Evolutionary conservation across 192 early-diverging fungal species (phyloP), one percentile per base, ranked within the genome.

Genomic region (Bifiguratus adelaidae): DNA sequence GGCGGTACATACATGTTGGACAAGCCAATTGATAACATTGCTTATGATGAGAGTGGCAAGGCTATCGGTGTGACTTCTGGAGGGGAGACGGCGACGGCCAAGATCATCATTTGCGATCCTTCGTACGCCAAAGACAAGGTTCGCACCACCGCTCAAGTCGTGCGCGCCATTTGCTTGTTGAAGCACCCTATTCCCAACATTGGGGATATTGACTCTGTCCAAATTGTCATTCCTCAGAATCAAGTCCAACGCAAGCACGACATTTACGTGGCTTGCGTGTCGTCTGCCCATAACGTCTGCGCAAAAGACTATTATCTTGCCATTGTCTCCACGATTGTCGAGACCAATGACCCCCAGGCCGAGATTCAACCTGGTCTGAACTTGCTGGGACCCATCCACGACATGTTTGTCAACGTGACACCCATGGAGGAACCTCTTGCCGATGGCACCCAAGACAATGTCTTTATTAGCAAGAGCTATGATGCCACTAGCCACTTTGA

Each of bases 401-500:
- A 97, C 53, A 92, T 86, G 80, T 96, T 95, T 65, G 81, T 95
- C 7, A 68, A 73, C 20, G 78, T 95, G 24, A 79, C 77, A 30
- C 83, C 92, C 41, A 55, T 99, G 32, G 86, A 82, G 42, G 93
- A 87, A 67, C 95, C 97, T 20, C 45, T 77, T n/a, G 67, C 72
- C 2, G 87, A 95, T 51, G 95, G 95, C 38, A 80, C 58, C 12
- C 51, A 57, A 7, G 90, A 95, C 51, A 71, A 85, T 47, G 82
- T 93, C 34, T 99, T 83, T 65, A 74, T 99, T 41, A 87, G 88
- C 53, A 84, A 86, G 53, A 93, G 90, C 18, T 99, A 96, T 66
- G 97, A 99, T 71, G 91, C 97, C 26, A 93, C 95, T 20, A 92
- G 88, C 30, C 95, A 99, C 78, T 99, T 97, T 81, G 97, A 92